These are phyloP conservation scores for Pinus taeda DNA, from an alignment of 75 land plant genomes.

Conservation along the genomic window DNA sequence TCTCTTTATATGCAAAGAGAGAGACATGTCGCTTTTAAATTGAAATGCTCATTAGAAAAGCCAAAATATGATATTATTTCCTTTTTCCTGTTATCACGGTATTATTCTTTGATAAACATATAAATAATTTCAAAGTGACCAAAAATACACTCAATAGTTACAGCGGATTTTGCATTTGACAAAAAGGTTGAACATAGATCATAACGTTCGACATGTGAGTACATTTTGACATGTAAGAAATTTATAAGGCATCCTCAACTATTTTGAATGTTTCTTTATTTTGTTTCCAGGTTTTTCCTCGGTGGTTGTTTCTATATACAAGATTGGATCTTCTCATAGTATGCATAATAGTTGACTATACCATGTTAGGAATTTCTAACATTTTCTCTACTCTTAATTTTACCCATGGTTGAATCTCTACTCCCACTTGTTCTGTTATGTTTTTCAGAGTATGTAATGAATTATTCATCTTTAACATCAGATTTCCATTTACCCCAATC, in stretches of 20 bases:
- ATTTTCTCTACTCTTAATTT: not conserved
- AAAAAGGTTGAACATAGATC: not conserved
- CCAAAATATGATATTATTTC: too few species aligned
- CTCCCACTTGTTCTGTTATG: not conserved
- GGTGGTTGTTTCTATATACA: not conserved
- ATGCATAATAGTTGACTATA: not conserved
- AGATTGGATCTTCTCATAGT: not conserved
- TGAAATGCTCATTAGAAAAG: too few species aligned
- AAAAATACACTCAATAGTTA: too few species aligned
- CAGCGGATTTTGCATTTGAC: not conserved
- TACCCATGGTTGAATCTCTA: not conserved
- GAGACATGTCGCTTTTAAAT: too few species aligned
- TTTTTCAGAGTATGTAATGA: not conserved
- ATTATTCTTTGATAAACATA: too few species aligned
- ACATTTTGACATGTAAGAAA: not conserved
- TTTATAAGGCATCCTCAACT: not conserved
- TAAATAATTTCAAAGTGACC: too few species aligned
- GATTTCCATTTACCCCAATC: not conserved
- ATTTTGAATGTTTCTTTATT: not conserved
- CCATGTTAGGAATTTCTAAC: not conserved
- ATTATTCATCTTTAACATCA: not conserved
- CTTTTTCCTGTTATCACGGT: too few species aligned
- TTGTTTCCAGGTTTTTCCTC: not conserved
- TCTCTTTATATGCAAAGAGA: too few species aligned
- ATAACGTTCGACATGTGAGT: too few species aligned